Conservation (phyloP, 768 basidiomycete species). For the Tricholoma terreum region DNA sequence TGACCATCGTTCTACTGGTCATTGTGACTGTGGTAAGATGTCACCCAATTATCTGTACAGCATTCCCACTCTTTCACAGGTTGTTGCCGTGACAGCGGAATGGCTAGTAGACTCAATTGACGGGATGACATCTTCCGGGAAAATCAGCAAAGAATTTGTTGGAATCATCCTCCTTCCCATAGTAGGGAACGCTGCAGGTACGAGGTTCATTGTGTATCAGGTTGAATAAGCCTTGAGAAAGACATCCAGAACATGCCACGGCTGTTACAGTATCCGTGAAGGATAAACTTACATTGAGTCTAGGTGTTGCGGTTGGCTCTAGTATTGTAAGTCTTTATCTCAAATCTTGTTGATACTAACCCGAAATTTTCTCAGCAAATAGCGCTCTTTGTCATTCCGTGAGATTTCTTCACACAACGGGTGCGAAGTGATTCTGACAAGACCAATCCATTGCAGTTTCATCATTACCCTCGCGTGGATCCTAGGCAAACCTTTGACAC, state of each 20-base stretch:
- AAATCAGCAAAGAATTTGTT: conserved; percentile 77
- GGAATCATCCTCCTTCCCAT: conserved; percentile 86
- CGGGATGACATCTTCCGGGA: conserved; percentile 56
- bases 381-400: conserved; percentile 48
- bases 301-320: conserved; percentile 86
- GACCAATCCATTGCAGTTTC: conserved; percentile 37
- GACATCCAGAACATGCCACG: conserved; percentile 70
- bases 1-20: conserved; percentile 53
- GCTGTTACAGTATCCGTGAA: conserved; percentile 92
- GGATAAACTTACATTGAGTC: conserved; percentile 82
- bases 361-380: conserved; percentile 49
- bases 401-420: conserved; percentile 9
- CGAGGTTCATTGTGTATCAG: conserved; percentile 9
- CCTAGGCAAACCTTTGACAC: conserved; percentile 71
- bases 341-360: background rate
- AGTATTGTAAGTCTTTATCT: conserved; percentile 56
- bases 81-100: conserved; percentile 63
- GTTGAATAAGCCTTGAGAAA: conserved; percentile 8
- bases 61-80: conserved; percentile 35
- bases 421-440: background rate
- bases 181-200: conserved; percentile 83
- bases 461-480: conserved; percentile 81
- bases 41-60: conserved; percentile 11
- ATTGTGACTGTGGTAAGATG: conserved; percentile 60
- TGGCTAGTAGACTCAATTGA: conserved; percentile 80